phyloP scores from a whole-genome alignment of 1,284 basidiomycete species.

The Laetiporus sulphureus region DNA sequence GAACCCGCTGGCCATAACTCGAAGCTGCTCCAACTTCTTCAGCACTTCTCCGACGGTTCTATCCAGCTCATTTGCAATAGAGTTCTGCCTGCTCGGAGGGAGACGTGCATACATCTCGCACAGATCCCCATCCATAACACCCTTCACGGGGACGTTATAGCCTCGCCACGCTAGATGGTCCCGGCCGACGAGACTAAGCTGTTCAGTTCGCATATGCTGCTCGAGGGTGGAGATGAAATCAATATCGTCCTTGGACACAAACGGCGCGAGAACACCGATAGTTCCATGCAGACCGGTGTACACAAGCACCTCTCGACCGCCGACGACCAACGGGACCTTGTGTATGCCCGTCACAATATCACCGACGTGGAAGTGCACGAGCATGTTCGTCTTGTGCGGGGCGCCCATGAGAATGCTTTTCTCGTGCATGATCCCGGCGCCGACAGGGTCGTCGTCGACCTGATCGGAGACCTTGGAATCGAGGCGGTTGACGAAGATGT shows the following conservation, averaged over 20 bases:
- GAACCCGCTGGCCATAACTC: constrained; percentile 87
- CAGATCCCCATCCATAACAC: constrained; percentile 87
- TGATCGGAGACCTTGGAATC: constrained; percentile 80
- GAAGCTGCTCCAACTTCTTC: constrained; percentile 90
- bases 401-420: constrained; percentile 93
- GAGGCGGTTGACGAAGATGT: constrained; percentile 90
- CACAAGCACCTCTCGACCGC: constrained; percentile 88
- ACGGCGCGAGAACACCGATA: constrained; percentile 90
- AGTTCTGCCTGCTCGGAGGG: constrained; percentile 70
- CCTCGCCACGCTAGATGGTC: constrained; percentile 91
- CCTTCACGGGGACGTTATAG: constrained; percentile 91
- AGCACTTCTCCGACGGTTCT: constrained; percentile 86
- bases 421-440: constrained; percentile 93
- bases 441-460: constrained; percentile 97
- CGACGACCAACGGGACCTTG: constrained; percentile 87
- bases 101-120: constrained; percentile 80
- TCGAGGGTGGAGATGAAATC: constrained; percentile 96
- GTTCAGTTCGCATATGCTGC: constrained; percentile 90
- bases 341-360: constrained; percentile 93
- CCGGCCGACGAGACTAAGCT: constrained; percentile 82
- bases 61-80: constrained; percentile 83
- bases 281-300: constrained; percentile 95
- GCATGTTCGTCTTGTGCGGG: constrained; percentile 87
- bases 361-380: constrained; percentile 92
- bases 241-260: constrained; percentile 95